A percentile compares a stretch with the other conserved stretches of the same genome.
phyloP scores from a whole-genome alignment of 2,329 filamentous ascomycete species.

The Cryphonectria naterciae region DNA sequence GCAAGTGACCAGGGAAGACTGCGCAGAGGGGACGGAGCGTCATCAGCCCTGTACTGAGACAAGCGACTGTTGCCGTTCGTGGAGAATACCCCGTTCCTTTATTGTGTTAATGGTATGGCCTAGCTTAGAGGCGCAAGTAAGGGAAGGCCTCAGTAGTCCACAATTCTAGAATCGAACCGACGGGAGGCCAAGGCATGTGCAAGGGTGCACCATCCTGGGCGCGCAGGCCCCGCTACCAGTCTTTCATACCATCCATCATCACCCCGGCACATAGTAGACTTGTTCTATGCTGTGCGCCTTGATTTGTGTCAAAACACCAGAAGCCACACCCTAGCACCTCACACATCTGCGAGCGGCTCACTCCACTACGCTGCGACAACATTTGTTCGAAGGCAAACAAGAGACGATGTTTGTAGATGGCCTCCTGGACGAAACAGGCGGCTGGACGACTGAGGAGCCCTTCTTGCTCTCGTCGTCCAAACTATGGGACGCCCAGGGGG shows the following conservation, averaged over 20 bases:
- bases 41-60: constrained; percentile 8
- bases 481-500: background rate
- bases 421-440: constrained; percentile 26
- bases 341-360: constrained; percentile 1
- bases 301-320: constrained; percentile 5
- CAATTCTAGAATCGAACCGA: background rate
- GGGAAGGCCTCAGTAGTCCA: background rate
- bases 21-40: background rate
- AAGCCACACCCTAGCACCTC: constrained; percentile 2
- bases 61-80: background rate
- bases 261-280: background rate
- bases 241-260: background rate
- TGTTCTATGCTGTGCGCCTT: background rate
- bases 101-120: no score
- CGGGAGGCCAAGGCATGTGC: background rate
- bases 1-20: background rate
- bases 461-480: constrained; percentile 9
- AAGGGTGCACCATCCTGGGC: background rate
- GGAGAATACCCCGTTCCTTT: background rate
- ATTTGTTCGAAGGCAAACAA: constrained; percentile 25
- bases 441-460: constrained; percentile 11
- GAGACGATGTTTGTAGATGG: constrained; percentile 15
- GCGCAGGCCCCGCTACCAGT: background rate
- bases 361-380: constrained; percentile 27
- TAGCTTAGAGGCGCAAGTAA: background rate